phyloP scores from a whole-genome alignment of 2,329 filamentous ascomycete species.

The Ascochyta lentis region DNA sequence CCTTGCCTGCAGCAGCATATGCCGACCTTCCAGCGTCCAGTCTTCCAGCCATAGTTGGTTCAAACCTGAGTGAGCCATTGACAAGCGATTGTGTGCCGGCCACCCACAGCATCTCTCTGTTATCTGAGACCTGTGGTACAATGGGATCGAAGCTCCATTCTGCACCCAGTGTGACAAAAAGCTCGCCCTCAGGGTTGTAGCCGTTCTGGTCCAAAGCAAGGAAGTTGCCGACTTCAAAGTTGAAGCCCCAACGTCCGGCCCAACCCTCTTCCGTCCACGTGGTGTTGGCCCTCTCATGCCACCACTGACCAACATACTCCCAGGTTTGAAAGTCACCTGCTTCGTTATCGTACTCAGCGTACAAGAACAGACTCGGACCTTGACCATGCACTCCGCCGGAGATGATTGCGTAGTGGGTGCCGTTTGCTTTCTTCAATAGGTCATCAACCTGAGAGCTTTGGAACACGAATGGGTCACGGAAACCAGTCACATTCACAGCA shows the following conservation, averaged over 20 bases:
- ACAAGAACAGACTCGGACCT: conserved; percentile 51
- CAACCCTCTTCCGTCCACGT: conserved; percentile 31
- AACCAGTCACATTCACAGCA: conserved; percentile 53
- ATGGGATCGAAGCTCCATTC: conserved; percentile 55
- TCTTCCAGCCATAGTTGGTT: conserved; percentile 52
- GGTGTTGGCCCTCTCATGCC: conserved; percentile 48
- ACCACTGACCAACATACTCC: conserved; percentile 49
- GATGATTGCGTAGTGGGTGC: conserved; percentile 51
- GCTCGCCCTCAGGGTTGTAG: conserved; percentile 50
- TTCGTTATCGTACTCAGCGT: conserved; percentile 42
- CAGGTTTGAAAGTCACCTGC: conserved; percentile 49
- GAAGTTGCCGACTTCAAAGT: conserved; percentile 56
- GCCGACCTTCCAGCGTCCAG: conserved; percentile 53
- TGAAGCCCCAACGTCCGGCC: conserved; percentile 47
- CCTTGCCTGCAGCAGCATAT: conserved; percentile 55
- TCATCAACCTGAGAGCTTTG: conserved; percentile 49
- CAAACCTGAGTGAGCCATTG: conserved; percentile 40
- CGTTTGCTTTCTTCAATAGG: conserved; percentile 41
- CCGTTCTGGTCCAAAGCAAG: conserved; percentile 52
- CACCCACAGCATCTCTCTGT: conserved; percentile 53
- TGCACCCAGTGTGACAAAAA: conserved; percentile 52
- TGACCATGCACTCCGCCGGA: conserved; percentile 51
- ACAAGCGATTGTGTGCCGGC: conserved; percentile 46
- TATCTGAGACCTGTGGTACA: conserved; percentile 49
- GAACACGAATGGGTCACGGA: conserved; percentile 54